Evolutionary conservation across 2,329 filamentous ascomycete species (phyloP), one percentile per base, ranked within the genome.

Genomic region (Penicillium sp.): DNA sequence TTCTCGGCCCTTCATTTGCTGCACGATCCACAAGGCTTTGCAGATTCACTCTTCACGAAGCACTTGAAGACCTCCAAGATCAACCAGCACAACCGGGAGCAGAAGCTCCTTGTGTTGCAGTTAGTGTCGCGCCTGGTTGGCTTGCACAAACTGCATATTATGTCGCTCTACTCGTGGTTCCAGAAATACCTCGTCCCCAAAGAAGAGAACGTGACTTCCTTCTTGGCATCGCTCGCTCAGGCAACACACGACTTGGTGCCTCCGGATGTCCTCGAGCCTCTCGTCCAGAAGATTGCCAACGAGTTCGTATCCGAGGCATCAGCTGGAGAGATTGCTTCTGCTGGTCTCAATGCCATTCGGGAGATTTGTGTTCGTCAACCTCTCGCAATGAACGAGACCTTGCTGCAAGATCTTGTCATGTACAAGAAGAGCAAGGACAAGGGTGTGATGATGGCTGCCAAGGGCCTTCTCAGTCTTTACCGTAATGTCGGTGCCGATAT

Each of bases 351-450:
- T 66, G 86, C 89, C 11, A 97, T 98, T 56, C 83, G 93, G 41
- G 93, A 98, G 64, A 87, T 98, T 22, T 96, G 91, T 68, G 85
- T 84, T 2, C 80, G 93, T 54, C 93, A 98, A 63, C 91, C 93
- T 1, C 74, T 97, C n/a, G 90, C 90, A 5, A 97, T 98, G 87
- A 89, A 83, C 42, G 90, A 97, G 55, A 95, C 90, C 0, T 73
- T 98, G n/a, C 73, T 98, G 24, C 91, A 98, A 67, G 93, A 98
- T 74, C 73, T 98, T 42, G 89, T 97, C 8, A 86, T 93, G 74
- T 97, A 98, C 71, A 82, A 88, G 50, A 95, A 94, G 75, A 95
- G 88, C 65, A 98, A 98, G 66, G 93, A 98, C 65, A 98, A 97
- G 75, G 90, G 91, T 49, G 87, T 93, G n/a, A 90, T 95, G 80